Percentiles rank a stretch among this genome's conserved stretches.
Evolutionary conservation across 305 asterid genomes (phyloP).

Genomic region (Salvia sclarea): DNA sequence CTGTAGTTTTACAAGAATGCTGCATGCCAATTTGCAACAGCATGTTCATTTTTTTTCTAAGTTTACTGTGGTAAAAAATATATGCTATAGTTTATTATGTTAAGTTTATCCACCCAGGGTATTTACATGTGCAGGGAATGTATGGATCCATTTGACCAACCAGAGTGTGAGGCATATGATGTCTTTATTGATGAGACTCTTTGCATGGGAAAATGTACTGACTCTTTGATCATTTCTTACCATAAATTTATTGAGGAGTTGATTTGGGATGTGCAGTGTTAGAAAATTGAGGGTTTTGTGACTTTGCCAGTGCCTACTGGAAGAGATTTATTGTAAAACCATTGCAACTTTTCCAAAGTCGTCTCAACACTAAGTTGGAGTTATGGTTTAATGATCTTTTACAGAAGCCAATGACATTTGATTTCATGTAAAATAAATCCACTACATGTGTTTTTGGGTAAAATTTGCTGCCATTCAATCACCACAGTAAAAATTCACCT

Average conservation of each 20-base stretch:
- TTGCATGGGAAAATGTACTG: constrained; percentile 77
- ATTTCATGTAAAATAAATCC: no score
- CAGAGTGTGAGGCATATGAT: constrained; percentile 89
- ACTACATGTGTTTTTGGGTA: no score
- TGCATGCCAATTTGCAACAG: background rate
- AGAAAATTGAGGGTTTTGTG: background rate
- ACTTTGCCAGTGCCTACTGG: no score
- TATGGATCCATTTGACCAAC: constrained; percentile 84
- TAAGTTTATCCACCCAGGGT: background rate
- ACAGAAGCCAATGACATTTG: no score
- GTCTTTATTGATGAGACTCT: constrained; percentile 75
- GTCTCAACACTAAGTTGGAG: no score
- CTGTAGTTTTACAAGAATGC: background rate
- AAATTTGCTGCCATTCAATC: no score
- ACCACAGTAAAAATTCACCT: no score
- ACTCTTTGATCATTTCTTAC: constrained; percentile 14
- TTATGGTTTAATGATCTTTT: no score
- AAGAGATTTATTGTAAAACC: no score
- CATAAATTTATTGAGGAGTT: background rate
- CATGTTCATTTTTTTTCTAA: background rate
- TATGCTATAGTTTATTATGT: background rate
- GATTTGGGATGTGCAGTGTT: background rate
- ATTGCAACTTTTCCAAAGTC: no score
- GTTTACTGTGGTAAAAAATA: background rate
- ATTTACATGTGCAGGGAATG: constrained; percentile 64